A percentile compares a stretch with the other conserved stretches of the same genome.
Conservation (phyloP, 2,329 filamentous ascomycete genomes). For the Neofusicoccum kwambonambiense region DNA sequence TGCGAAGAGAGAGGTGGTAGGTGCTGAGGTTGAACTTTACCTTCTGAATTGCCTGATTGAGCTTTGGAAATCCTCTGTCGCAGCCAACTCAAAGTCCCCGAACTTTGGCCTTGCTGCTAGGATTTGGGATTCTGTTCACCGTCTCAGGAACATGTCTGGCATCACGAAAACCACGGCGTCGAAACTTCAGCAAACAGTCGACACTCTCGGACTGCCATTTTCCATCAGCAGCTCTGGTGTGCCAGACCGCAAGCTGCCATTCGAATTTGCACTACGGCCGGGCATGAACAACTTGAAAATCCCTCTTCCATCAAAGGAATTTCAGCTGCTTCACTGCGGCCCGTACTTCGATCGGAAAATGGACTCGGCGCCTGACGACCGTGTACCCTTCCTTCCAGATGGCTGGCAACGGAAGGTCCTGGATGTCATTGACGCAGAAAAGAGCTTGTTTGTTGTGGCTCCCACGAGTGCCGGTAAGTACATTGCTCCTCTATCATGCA, state of each 20-base stretch:
- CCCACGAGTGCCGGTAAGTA: slow-evolving; percentile 67
- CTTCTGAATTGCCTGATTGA: slow-evolving; percentile 49
- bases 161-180: slow-evolving; percentile 44
- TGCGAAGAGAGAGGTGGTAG: slow-evolving; percentile 40
- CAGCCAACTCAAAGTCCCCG: slow-evolving; percentile 28
- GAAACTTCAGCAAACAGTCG: slow-evolving; percentile 37
- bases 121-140: slow-evolving; percentile 46
- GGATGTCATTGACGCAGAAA: slow-evolving; percentile 68
- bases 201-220: slow-evolving; percentile 39
- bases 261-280: slow-evolving; percentile 32
- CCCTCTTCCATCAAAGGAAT: slow-evolving; percentile 50
- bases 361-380: slow-evolving; percentile 64
- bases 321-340: slow-evolving; percentile 67
- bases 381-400: slow-evolving; percentile 72
- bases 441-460: slow-evolving; percentile 72
- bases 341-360: slow-evolving; percentile 75
- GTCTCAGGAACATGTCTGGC: slow-evolving; percentile 38
- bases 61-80: slow-evolving; percentile 43
- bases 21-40: slow-evolving; percentile 49
- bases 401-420: slow-evolving; percentile 74
- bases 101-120: slow-evolving; percentile 45
- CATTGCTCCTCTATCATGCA: neutral
- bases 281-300: slow-evolving; percentile 34
- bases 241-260: slow-evolving; percentile 44
- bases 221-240: slow-evolving; percentile 30